phyloP scores from a whole-genome alignment of 108 stramenopile genomes.

The Nitzschia putrida region DNA sequence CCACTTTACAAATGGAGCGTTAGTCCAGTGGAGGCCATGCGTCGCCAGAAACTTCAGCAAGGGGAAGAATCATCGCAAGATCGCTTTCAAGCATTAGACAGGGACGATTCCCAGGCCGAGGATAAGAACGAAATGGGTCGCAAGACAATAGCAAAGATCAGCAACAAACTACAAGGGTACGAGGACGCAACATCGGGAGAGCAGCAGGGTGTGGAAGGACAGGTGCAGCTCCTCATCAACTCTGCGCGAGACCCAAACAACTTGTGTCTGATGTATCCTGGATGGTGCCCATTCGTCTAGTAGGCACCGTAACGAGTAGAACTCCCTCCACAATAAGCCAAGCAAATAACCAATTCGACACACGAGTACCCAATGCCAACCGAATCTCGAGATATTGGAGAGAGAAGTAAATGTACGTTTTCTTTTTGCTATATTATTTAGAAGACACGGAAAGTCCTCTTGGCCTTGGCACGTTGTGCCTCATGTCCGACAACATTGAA shows the following conservation, averaged over 20 bases:
- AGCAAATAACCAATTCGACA: too few relatives aligned
- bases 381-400: neutral
- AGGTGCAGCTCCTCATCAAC: conserved; percentile 93
- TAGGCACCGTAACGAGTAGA: too few relatives aligned
- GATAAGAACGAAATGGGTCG: conserved; percentile 60
- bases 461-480: conserved; percentile 74
- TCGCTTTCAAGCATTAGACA: neutral
- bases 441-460: conserved; percentile 92
- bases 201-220: conserved; percentile 91
- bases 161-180: conserved; percentile 95
- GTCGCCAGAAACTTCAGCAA: conserved; percentile 40
- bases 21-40: conserved; percentile 68
- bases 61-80: conserved; percentile 22
- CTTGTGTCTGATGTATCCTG: conserved; percentile 79
- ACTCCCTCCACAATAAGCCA: too few relatives aligned
- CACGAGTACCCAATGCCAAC: neutral
- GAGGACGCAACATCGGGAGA: conserved; percentile 92
- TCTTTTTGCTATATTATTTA: conserved; percentile 46
- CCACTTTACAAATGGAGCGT: conserved; percentile 93
- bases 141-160: conserved; percentile 76
- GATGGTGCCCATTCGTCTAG: conserved; percentile 94
- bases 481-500: conserved; percentile 93
- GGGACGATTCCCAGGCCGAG: conserved; percentile 2
- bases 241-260: conserved; percentile 91
- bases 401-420: neutral